Base-by-base conservation (phyloP, 768 basidiomycete species). In the Candolleomyces aberdarensis region DNA sequence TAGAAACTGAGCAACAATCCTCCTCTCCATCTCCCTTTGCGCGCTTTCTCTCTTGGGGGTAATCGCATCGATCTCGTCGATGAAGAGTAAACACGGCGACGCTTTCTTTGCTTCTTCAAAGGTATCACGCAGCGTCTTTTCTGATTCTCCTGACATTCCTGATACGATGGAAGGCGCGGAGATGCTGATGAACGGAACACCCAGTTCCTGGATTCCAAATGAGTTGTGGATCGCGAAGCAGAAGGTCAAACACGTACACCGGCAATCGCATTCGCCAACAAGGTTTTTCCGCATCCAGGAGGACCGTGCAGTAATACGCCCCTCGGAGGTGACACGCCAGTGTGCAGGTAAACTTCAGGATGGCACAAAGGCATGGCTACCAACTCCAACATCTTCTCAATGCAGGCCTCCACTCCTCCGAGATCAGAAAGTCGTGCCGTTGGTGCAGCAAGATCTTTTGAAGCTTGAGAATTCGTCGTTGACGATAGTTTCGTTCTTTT, bases 71-170 rank as follows among this genome's bases (percentile, higher is more conserved):
- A 98, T 97, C 71, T 98, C 97, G 71, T 99, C 96, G 48, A 99
- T 92, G 76, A 98, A 98, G 9, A 99, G 74, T 1, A 99, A 78
- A 68, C 95, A 97, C 0, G 96, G 97, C 0, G 97, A 95, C 10
- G 22, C 39, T 26, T 43, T 56, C 77, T 94, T 96, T 6, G 97
- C 97, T 72, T 98, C 96, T 32, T 97, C 96, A 69, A 99, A 99
- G 0, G 94, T 95, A 69, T 98, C 96, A 47, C 97, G 78, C 5
- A 99, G 76, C 0, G 94, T 96, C 78, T 96, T 98, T 71, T 99
- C 97, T 0, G 94, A 96, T 73, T 99, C 97, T 50, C 97, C 97
- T 0, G 94, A 97, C 94, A 98, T 97, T 1, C 97, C 96, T 2
- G 92, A 95, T 8, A 99, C 94, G 61, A 99, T 90, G 0, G 92